Base-by-base conservation (phyloP, 768 basidiomycete genomes). In the Psilocybe sp. region DNA sequence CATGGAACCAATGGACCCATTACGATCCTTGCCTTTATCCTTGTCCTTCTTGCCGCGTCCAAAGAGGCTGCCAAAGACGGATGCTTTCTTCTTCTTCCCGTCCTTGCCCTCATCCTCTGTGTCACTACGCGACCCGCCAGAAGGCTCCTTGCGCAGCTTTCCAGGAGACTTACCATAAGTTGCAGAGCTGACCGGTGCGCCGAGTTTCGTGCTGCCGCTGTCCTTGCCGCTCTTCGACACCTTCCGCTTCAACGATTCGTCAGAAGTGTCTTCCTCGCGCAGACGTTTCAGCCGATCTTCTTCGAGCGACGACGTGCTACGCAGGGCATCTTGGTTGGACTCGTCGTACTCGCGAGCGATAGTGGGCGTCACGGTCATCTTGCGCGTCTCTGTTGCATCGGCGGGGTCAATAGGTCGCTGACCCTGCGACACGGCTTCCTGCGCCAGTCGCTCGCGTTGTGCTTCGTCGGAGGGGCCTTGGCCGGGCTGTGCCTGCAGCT, bases 41-140 rank as follows among this genome's bases (percentile, higher is more conserved):
- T 85, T 85, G 44, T 82, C 84, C 64, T 84, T 84, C 57, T 87
- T 93, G 67, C 82, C 85, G 58, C 87, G 72, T 14, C 78, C 77
- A 63, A 96, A 96, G 43, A 98, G 60, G 0, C 84, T 76, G 12
- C 83, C 77, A 55, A 97, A 86, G 49, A 98, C 77, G 3, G 87
- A 83, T 3, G 81, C 69, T 47, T 80, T 84, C 69, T 85, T 86
- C 69, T 87, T 85, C 70, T 85, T 83, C 4, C 23, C 23, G 33
- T 69, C 67, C 49, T 70, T 70, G 1, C 60, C 64, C 8, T 64
- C 63, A 8, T 71, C 68, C 11, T 70, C 73, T 4, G 69, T 60
- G 52, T 41, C 64, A 51, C 59, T 46, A 48, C 51, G 34, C 38
- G 43, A 34, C 16, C 23, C 23, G 7, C 23, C 23, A 7, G 62